Evolutionary conservation across 495 filamentous ascomycete species (phyloP), one percentile per base, ranked within the genome.

Genomic region (Pseudevernia furfuracea): DNA sequence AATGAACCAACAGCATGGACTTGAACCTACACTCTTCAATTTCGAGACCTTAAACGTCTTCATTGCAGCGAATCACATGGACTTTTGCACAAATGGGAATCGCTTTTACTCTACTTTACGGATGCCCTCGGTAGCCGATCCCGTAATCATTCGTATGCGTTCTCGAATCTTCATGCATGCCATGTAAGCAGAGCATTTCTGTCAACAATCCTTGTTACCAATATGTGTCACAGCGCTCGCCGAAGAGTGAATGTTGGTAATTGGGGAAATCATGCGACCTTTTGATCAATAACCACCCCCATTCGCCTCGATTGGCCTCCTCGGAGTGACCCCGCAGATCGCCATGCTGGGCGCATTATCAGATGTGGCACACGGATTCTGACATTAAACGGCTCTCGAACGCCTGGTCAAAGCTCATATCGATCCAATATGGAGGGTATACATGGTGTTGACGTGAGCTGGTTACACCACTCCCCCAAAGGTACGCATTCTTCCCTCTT

Each of bases 361-460:
- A 44, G 10, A 46, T 21, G 39, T 46, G 39, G 23, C 25, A 55
- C 23, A 36, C 25, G 58, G 53, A 63, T 34, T 48, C 53, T 48
- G 41, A 25, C 41, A 44, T 23, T 10, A n/a, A 43, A 58, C 53
- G 44, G 39, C 53, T n/a, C 17, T 43, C 32, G 15, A 63, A 57
- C 37, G 14, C 38, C 25, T 55, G 19, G 23, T 41, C 39, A 38
- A 53, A 55, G 52, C 57, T 39, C 28, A 53, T 62, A 30, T 4
- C 25, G 23, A 52, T 11, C 23, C 17, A 36, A 34, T 19, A 84
- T 84, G 85, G 85, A 88, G 72, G 79, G 78, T 44, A 79, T 85
- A 65, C 81, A 87, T 71, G 85, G 85, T 28, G 83, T 88, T 60
- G 85, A 88, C 75, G 85, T 88, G 62, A 83, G 79, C 74, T 88